Base-by-base conservation (phyloP, 306 rosid genomes). In the Hippophae rhamnoides region DNA sequence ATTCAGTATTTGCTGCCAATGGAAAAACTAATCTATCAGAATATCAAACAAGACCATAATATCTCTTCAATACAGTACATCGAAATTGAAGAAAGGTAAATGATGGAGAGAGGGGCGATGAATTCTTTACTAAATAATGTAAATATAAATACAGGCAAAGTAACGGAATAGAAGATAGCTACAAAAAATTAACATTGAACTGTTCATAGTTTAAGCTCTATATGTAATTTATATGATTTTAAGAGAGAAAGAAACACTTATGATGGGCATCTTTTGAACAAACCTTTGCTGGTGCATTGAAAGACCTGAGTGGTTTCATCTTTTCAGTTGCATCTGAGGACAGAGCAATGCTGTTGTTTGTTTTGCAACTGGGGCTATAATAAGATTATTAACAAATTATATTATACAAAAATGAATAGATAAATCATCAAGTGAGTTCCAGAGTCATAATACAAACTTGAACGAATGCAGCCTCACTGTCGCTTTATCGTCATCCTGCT, bases 401-500 rank as follows among this genome's bases (percentile, higher is more conserved):
- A 54, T 65, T 52, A 56, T 61, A 46, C 41, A 23, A 72, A 77
- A 41, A 55, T 10, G 14, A 61, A 46, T 26, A 62, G 13, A 54
- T 13, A 48, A 31, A 25, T 41, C 27, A 7, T 62, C 31, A 0
- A 73, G 47, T 49, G 31, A 48, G 43, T 49, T 66, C 12, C 9
- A 11, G 6, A 44, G 50, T 57, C 47, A 66, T 11, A 45, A 63
- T 58, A 82, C 90, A 67, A 56, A 90, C 98, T 78, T 76, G 79
- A 85, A 87, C 58, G 98, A 83, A 68, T 74, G 87, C 72, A 90
- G 85, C 64, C 50, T 70, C 69, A 79, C 87, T 6, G 71, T 62
- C 0, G 74, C 95, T 77, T 82, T 85, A 71, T 85, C 95, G 69
- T 80, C 79, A 10, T 85, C 98, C 75, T 87, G 98, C 79, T 78